Base-by-base conservation (phyloP, 495 filamentous ascomycete genomes). In the Podospora pseudoanserina region DNA sequence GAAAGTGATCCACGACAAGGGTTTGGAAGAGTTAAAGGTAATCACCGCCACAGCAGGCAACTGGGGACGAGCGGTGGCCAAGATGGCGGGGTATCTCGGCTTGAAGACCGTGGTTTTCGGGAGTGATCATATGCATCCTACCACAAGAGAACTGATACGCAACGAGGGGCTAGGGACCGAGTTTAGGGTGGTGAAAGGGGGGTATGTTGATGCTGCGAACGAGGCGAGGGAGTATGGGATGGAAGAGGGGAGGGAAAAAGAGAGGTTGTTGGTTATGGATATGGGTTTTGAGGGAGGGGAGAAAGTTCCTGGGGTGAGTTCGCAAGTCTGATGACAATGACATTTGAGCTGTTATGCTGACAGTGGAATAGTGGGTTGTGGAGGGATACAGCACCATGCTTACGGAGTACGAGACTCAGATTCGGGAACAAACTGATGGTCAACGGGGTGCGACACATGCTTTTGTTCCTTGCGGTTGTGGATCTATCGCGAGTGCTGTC, bases 301-400 rank as follows among this genome's bases (percentile, higher is more conserved):
- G 63, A 79, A 87, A 64, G 83, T 92, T 1, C 88, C 90, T 0
- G 65, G 75, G 70, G 81, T 83, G 18, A 11, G 74, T 32, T 26
- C 34, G 11, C 61, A 58, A 19, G 65, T 30, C 13, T 16, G 1
- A 2, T 49, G 39, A 5, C 34, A 39, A 11, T 39, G 34, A 49
- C 2, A 49, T 2, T 13, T 49, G 39, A 9, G 39, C 0, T 13
- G 39, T 5, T 32, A 7, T 49, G 39, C 39, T 49, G 39, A 49
- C 15, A 49, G 13, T 11, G 15, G 39, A 11, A 16, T 2, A 84
- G 72, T 92, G 89, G 89, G 88, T 92, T 30, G 86, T 90, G 1
- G 88, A 91, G 16, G 90, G 90, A 5, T 93, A 93, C 71, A 82
- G 80, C 15, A 91, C 89, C 0, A 86, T 91, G 85, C 79, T 92